Evolutionary conservation across 257 asterid species (phyloP).

Genomic region (Forsythia suspensa): DNA sequence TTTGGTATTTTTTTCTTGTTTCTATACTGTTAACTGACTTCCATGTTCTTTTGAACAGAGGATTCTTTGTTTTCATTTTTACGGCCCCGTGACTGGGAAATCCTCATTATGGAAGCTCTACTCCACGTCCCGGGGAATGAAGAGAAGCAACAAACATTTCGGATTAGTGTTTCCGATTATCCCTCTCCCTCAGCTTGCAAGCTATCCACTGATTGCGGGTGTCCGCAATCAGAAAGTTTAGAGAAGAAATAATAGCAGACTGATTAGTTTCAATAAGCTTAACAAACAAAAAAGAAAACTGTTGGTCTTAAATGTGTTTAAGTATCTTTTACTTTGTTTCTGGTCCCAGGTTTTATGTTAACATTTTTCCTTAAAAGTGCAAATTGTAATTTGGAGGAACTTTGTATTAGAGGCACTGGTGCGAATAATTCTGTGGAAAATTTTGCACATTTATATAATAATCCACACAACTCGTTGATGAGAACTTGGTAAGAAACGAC

Average conservation of each 20-base stretch:
- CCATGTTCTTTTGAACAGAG: constrained; percentile 40
- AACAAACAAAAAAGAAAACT: not conserved
- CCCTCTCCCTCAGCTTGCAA: constrained; percentile 46
- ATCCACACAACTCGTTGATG: not conserved
- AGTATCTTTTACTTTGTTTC: not conserved
- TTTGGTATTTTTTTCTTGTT: not conserved
- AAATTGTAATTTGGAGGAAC: not conserved
- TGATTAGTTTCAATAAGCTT: constrained; percentile 12
- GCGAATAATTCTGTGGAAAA: not conserved
- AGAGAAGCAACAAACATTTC: constrained; percentile 65
- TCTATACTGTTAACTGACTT: not conserved
- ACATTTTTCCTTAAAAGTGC: not conserved
- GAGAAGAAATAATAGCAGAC: constrained; percentile 38
- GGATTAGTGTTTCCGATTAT: constrained; percentile 59
- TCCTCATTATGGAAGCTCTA: constrained; percentile 89
- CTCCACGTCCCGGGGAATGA: constrained; percentile 76
- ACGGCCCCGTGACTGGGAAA: constrained; percentile 78
- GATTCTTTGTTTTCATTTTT: constrained; percentile 57
- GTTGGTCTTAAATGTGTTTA: not conserved
- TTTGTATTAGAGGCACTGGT: not conserved
- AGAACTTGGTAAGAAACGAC: not conserved
- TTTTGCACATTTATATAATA: not conserved
- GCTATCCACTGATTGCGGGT: constrained; percentile 42
- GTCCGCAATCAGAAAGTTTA: constrained; percentile 39
- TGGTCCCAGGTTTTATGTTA: not conserved